Base-by-base conservation (phyloP, 192 early-diverging fungal genomes). In the Pilobolus umbonatus region DNA sequence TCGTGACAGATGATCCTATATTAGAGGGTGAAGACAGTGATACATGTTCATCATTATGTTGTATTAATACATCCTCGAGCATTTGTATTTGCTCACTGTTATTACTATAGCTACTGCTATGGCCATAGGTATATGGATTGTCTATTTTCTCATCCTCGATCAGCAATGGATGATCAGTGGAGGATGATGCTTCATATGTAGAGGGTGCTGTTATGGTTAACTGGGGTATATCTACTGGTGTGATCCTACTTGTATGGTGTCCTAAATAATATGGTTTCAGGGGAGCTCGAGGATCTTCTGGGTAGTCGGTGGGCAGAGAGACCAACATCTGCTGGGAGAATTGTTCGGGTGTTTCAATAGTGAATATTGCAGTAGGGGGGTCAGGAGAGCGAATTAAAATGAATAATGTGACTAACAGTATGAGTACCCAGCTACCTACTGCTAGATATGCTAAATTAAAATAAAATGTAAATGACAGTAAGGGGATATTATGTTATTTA, bases 301-400 rank as follows among this genome's bases (percentile, higher is more conserved):
- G 31, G 25, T 36, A n/a, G 0, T 54, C 52, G 12, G 14, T 32
- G 0, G 52, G 52, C 14, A 34, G 17, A 7, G 39, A 42, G 19
- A 42, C 39, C 4, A 31, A 36, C 21, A 54, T 12, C 1, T 31
- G 52, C 22, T 54, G 52, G 7, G 52, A 54, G 35, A 54, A 54
- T 34, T 54, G 52, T 35, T 31, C 34, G 4, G 52, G 52, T 35
- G 52, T 35, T 22, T 54, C 52, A 14, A 54, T 54, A 17, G 52
- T 54, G 19, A 54, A 54, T 22, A 54, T 54, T 4, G 52, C 31
- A 1, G 52, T 54, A 38, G 52, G 52, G 24, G 52, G 52, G 15
- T 38, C 38, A 38, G 52, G 52, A 14, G 52, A 38, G 6, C 52
- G 52, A 38, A 54, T 54, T 54, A 54, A 38, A 54, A 54, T 35